These are phyloP conservation scores for Populus tremula DNA, from an alignment of 345 rosid genomes.

Conservation along the genomic window DNA sequence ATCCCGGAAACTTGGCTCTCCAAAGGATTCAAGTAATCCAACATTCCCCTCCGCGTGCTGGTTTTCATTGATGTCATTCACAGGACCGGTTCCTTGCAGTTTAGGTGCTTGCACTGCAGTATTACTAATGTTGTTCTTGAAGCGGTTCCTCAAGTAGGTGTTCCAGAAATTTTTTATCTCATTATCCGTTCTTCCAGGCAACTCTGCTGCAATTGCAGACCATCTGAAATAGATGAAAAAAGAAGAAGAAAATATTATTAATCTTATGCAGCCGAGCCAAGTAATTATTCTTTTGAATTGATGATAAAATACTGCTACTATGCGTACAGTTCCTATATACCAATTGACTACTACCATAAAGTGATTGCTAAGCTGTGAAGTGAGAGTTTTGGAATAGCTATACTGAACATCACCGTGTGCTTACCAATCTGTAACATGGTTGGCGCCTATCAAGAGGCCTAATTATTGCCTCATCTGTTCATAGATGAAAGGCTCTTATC, in stretches of 20 bases:
- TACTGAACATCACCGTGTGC: too few relatives aligned
- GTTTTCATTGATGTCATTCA: neutral
- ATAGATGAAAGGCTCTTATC: too few relatives aligned
- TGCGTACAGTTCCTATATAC: too few relatives aligned
- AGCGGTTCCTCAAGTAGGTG: conserved; percentile 38
- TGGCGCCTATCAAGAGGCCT: too few relatives aligned
- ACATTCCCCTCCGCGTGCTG: neutral
- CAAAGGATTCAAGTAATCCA: neutral
- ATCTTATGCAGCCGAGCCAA: neutral
- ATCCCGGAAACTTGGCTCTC: conserved; percentile 3
- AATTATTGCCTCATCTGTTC: too few relatives aligned
- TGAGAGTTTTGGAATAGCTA: too few relatives aligned
- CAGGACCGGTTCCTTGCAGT: neutral
- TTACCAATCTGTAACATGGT: too few relatives aligned
- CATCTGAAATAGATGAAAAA: conserved; percentile 30
- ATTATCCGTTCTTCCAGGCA: conserved; percentile 56
- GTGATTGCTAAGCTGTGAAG: too few relatives aligned
- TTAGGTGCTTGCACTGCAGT: conserved; percentile 7
- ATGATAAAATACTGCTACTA: too few relatives aligned
- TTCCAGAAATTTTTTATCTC: conserved; percentile 53
- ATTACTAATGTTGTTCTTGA: conserved; percentile 8
- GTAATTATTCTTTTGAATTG: too few relatives aligned
- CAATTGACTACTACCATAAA: too few relatives aligned
- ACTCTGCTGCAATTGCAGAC: conserved; percentile 48
- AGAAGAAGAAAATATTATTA: neutral